Percentiles rank a stretch among this genome's conserved stretches.
Evolutionary conservation across 768 basidiomycete genomes (phyloP).

Genomic region (Rhodocollybia butyracea): DNA sequence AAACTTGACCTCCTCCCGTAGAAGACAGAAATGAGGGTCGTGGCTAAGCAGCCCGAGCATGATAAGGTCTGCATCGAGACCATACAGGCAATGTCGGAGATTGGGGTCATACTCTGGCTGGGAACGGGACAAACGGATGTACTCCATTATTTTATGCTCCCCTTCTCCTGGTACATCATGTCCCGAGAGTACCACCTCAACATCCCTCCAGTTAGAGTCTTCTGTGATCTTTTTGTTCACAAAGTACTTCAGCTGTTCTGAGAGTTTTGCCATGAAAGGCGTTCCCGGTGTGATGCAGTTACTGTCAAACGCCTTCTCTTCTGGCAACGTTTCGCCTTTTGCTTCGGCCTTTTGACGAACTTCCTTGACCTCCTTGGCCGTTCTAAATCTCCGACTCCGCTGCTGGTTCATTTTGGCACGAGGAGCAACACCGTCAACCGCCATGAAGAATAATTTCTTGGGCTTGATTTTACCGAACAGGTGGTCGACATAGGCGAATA

Average conservation of each 20-base stretch:
- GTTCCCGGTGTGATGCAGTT: conserved; percentile 99
- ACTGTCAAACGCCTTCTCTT: conserved; percentile 95
- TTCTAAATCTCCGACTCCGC: conserved; percentile 87
- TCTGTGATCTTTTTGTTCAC: conserved; percentile 98
- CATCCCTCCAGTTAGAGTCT: conserved; percentile 91
- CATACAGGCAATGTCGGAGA: conserved; percentile 95
- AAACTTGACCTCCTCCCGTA: conserved; percentile 98
- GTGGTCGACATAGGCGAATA: conserved; percentile 96
- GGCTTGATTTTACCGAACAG: conserved; percentile 97
- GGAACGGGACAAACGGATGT: conserved; percentile 90
- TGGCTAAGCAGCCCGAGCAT: conserved; percentile 97
- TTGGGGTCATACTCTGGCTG: conserved; percentile 97
- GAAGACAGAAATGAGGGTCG: conserved; percentile 96
- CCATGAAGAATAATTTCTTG: conserved; percentile 97
- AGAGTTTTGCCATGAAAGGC: conserved; percentile 92
- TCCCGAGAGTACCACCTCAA: conserved; percentile 91
- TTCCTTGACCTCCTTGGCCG: conserved; percentile 90
- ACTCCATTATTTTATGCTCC: conserved; percentile 99
- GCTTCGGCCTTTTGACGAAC: conserved; percentile 79
- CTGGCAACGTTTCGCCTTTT: conserved; percentile 89
- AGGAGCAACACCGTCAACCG: conserved; percentile 95
- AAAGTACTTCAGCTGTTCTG: conserved; percentile 91
- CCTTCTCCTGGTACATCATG: conserved; percentile 99
- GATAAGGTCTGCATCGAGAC: conserved; percentile 96
- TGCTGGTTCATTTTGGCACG: conserved; percentile 99